A percentile compares a stretch with the other conserved stretches of the same genome.
These are phyloP conservation scores for Rosa persica DNA, from an alignment of 306 rosid genomes.

Conservation along the genomic window DNA sequence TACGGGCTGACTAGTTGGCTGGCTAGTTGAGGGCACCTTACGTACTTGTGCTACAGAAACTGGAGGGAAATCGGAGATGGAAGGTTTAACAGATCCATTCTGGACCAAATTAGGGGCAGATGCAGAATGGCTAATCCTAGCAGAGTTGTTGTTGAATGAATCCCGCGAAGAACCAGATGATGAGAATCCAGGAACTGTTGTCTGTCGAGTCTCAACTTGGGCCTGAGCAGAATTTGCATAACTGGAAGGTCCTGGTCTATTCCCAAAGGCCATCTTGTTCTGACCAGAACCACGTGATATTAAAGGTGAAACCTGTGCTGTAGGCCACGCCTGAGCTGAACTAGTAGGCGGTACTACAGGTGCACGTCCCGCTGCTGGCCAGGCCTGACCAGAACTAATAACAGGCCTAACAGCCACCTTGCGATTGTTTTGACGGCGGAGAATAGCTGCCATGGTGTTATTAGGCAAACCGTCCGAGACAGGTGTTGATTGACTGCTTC, in stretches of 20 bases:
- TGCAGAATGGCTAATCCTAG: slow-evolving; percentile 62
- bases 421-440: slow-evolving; percentile 55
- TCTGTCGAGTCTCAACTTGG: slow-evolving; percentile 34
- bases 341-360: slow-evolving; percentile 40
- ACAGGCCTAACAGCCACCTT: slow-evolving; percentile 40
- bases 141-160: slow-evolving; percentile 40
- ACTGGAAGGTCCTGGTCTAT: slow-evolving; percentile 32
- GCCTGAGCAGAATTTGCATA: slow-evolving; percentile 25
- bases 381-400: slow-evolving; percentile 60
- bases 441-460: slow-evolving; percentile 86
- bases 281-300: slow-evolving; percentile 23
- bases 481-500: slow-evolving; percentile 53
- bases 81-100: slow-evolving; percentile 45
- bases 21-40: slow-evolving; percentile 51
- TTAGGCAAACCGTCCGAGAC: slow-evolving; percentile 53
- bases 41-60: slow-evolving; percentile 62
- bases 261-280: slow-evolving; percentile 27
- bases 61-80: slow-evolving; percentile 77
- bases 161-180: slow-evolving; percentile 55
- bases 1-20: slow-evolving; percentile 45
- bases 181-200: slow-evolving; percentile 36
- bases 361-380: slow-evolving; percentile 70
- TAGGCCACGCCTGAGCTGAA: slow-evolving; percentile 44
- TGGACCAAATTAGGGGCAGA: slow-evolving; percentile 79
- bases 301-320: slow-evolving; percentile 32